Evolutionary conservation across 176 grass and related monocot species (phyloP).

Genomic region (Oryza nivara): DNA sequence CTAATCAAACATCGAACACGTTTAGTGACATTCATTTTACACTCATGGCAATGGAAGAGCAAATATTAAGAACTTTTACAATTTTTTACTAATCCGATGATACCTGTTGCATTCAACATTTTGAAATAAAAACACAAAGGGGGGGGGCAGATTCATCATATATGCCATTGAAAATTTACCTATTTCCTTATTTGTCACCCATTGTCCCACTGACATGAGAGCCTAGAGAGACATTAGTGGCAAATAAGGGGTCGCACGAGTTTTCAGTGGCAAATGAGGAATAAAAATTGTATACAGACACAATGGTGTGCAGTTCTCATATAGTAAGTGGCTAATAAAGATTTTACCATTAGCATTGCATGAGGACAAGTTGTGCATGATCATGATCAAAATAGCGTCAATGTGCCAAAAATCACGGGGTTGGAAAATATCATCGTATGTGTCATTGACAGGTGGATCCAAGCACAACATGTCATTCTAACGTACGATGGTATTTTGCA

Average conservation of each 20-base stretch:
- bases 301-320: background rate
- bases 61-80: background rate
- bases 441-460: too few relatives aligned
- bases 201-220: background rate
- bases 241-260: background rate
- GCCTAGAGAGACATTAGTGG: background rate
- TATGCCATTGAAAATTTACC: background rate
- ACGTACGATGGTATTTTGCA: too few relatives aligned
- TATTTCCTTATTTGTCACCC: background rate
- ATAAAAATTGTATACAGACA: background rate
- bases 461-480: too few relatives aligned
- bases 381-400: background rate
- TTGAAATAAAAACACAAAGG: background rate
- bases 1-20: background rate
- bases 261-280: background rate
- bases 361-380: slow-evolving; percentile 4
- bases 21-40: slow-evolving; percentile 12
- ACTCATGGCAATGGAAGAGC: background rate
- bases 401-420: too few relatives aligned
- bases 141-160: background rate
- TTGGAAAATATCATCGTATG: too few relatives aligned
- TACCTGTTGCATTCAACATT: background rate
- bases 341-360: slow-evolving; percentile 2
- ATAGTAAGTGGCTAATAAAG: slow-evolving; percentile 22
- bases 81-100: slow-evolving; percentile 20